Evolutionary conservation across 2,329 filamentous ascomycete genomes (phyloP).

Genomic region (Penicillium sp.): DNA sequence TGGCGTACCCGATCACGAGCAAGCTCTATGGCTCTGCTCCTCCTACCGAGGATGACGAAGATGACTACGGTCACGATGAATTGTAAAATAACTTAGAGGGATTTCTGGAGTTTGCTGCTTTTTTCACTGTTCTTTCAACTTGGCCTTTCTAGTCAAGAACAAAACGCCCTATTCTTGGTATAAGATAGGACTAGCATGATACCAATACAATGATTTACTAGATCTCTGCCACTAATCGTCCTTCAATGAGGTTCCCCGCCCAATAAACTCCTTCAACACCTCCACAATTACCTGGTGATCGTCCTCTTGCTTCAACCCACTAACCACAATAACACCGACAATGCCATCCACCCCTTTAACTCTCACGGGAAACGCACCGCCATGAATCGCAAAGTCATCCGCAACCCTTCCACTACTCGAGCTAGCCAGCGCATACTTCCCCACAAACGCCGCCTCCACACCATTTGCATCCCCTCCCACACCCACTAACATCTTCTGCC

Average conservation of each 20-base stretch:
- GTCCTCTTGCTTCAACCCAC: slow-evolving; percentile 75
- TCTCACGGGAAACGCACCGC: slow-evolving; percentile 74
- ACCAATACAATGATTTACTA: slow-evolving; percentile 15
- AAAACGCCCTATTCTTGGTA: slow-evolving; percentile 17
- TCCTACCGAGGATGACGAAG: slow-evolving; percentile 71
- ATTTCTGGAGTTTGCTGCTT: slow-evolving; percentile 42
- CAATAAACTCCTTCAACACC: slow-evolving; percentile 61
- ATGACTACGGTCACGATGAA: slow-evolving; percentile 74
- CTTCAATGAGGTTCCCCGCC: slow-evolving; percentile 13
- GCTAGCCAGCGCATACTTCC: slow-evolving; percentile 66
- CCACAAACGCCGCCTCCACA: slow-evolving; percentile 68
- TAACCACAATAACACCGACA: slow-evolving; percentile 75
- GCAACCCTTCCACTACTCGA: slow-evolving; percentile 52
- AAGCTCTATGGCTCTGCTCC: slow-evolving; percentile 83
- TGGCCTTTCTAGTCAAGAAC: slow-evolving; percentile 2
- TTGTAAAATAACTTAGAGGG: slow-evolving; percentile 63
- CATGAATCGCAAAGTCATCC: slow-evolving; percentile 75
- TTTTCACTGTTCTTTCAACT: slow-evolving; percentile 21
- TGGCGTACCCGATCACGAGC: slow-evolving; percentile 98
- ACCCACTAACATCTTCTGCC: slow-evolving; percentile 61
- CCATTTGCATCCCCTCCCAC: slow-evolving; percentile 39
- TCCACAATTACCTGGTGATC: slow-evolving; percentile 79
- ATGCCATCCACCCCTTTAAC: slow-evolving; percentile 76
- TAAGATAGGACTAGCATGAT: slow-evolving; percentile 24
- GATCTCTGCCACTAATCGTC: not conserved